Conservation (phyloP, 1,284 basidiomycete species). For the Puccinia polysora region DNA sequence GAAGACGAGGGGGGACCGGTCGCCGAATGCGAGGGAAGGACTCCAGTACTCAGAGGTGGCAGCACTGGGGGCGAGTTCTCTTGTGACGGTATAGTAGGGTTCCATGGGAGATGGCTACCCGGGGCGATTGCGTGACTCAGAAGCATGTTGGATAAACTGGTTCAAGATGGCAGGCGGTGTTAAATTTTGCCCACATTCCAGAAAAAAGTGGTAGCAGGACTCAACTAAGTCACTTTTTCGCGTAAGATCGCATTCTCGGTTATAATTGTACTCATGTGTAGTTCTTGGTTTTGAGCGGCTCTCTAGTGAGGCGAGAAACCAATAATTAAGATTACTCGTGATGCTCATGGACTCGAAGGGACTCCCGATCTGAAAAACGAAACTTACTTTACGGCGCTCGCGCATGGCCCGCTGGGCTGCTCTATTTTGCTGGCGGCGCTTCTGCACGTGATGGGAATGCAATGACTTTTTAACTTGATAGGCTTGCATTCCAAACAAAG, state of each 20-base stretch:
- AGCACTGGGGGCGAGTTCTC: conserved; percentile 10
- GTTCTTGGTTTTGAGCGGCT: conserved; percentile 34
- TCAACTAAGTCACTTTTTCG: conserved; percentile 31
- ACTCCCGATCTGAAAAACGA: background rate
- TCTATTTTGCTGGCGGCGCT: conserved; percentile 31
- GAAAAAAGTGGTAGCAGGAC: background rate
- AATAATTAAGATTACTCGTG: conserved; percentile 5
- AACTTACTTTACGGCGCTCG: conserved; percentile 32
- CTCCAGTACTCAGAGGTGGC: background rate
- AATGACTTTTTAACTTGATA: no score
- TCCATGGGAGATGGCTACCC: conserved; percentile 3
- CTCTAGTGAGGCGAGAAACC: background rate
- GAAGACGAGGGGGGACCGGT: background rate
- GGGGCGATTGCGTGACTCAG: conserved; percentile 15
- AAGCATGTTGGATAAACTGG: conserved; percentile 25
- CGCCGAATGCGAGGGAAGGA: background rate
- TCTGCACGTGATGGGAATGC: background rate
- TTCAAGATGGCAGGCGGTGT: background rate
- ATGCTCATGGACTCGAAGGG: no score
- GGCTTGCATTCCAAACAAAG: no score
- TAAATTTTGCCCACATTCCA: background rate
- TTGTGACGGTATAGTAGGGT: background rate
- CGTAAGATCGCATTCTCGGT: conserved; percentile 18
- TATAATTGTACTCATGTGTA: conserved; percentile 26
- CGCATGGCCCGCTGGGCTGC: conserved; percentile 34